Base-by-base conservation (phyloP, 1,139 yeast genomes). In the Zygosaccharomyces sapae region DNA sequence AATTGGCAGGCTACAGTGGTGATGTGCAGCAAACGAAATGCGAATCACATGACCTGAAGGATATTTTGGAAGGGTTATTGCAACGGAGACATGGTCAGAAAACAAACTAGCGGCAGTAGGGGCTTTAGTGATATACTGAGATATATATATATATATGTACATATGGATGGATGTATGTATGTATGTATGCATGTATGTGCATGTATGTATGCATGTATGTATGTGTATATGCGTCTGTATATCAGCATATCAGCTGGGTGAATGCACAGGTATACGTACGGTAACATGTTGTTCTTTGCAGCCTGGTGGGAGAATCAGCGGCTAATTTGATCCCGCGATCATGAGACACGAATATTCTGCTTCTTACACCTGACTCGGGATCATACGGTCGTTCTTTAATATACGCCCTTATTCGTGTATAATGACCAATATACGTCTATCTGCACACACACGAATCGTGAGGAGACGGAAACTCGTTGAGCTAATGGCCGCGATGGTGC, bases 401-500 rank as follows among this genome's bases (percentile, higher is more conserved):
- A 31, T 31, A 31, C 34, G 34, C 34, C 34, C 5, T 3, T 9
- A 3, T 13, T 31, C 34, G 34, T 31, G 16, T 10, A 13, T 5
- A 10, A 9, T 12, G 34, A 31, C 9, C 9, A 31, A 31, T 13
- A 6, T 18, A 31, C 25, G 10, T 7, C 16, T 6, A 31, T 31
- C 18, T 13, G 13, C 33, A 16, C 25, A 22, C 34, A 38, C 34
- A 22, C 41, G 34, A 25, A 38, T 22, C 19, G 41, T 38, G 41
- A 38, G 41, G 41, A 38, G 41, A 38, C 10, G 25, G 7, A 19
- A 29, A 37, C 20, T 13, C 16, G 22, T 13, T 24, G 27, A 13
- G 30, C 18, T 38, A 16, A 12, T 38, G 41, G 34, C 41, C 34
- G 41, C 34, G 41, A 38, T 38, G 41, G 22, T 29, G 31, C 18